phyloP scores from a whole-genome alignment of 2,329 filamentous ascomycete species.

The Neurospora crassa region DNA sequence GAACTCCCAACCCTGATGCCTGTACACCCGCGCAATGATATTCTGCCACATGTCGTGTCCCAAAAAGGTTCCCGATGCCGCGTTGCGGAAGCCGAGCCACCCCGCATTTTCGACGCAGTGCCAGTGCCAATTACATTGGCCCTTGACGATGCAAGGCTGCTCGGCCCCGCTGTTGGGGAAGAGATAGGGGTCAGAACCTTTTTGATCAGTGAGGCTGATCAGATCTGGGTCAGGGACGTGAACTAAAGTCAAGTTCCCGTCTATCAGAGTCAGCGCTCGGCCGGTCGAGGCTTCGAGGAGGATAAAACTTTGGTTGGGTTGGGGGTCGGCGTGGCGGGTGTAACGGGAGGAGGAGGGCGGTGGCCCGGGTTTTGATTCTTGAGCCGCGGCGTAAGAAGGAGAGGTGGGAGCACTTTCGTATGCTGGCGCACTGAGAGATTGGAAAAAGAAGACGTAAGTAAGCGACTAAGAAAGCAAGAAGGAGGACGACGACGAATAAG shows the following conservation, averaged over 20 bases:
- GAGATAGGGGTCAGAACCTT: not conserved
- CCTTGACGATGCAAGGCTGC: not conserved
- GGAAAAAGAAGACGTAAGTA: not conserved
- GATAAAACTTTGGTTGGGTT: not conserved
- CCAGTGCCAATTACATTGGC: slow-evolving; percentile 3
- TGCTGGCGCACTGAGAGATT: not conserved
- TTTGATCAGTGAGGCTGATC: not conserved
- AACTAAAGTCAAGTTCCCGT: not conserved
- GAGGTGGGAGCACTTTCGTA: not conserved
- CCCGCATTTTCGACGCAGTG: not conserved
- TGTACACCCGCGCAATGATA: not conserved
- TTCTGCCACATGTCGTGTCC: not conserved
- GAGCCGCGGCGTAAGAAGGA: not conserved
- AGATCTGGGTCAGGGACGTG: not conserved
- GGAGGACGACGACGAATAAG: not conserved
- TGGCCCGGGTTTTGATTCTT: not conserved
- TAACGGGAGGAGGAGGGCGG: not conserved
- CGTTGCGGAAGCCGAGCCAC: slow-evolving; percentile 4
- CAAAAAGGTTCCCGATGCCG: slow-evolving; percentile 2
- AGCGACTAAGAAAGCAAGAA: not conserved
- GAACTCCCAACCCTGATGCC: not conserved
- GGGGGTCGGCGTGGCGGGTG: not conserved
- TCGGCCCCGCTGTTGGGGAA: not conserved
- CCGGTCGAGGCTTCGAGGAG: not conserved
- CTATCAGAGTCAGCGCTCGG: not conserved